Evolutionary conservation across 306 rosid genomes (phyloP), one percentile per base, ranked within the genome.

Genomic region (Herpetospermum pedunculosum): DNA sequence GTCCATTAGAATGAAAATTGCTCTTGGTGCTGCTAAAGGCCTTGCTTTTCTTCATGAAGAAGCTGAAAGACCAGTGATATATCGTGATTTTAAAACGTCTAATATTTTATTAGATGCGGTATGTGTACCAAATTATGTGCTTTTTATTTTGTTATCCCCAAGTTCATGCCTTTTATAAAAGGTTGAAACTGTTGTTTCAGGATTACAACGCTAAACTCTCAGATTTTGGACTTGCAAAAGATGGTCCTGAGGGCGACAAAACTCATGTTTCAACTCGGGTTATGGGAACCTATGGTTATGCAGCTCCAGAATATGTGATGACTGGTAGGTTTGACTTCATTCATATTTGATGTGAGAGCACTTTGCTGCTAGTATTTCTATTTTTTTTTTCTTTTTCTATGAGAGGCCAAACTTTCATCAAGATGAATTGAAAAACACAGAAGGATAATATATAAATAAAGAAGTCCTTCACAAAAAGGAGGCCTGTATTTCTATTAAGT

Each of bases 261-360:
- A 94, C 98, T 67, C 98, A 94, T 78, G 98, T 94, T 18, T 91
- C 99, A 12, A 94, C 99, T 14, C 83, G 96, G 80, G 99, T 94
- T 62, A 87, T 94, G 97, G 99, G 99, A 82, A 94, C 99, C 10
- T 87, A 91, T 64, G 99, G 99, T 69, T 94, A 94, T 76, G 99
- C 97, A 37, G 98, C 98, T 63, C 98, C 98, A 0, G 98, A 94
- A 84, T 94, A 94, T 78, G 96, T 94, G 74, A 91, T 94, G 99
- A 94, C 99, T 7, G 99, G 99, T 94, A 83, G 88, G 93, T 87
- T 83, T 76, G 28, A 21, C 64, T 49, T 38, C 32, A 49, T 19
- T 59, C 34, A 65, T 46, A n/a, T 70, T 54, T 13, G 11, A 49
- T 34, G 43, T 47, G 74, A 47, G 29, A 50, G 48, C 47, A 35